Percentiles rank a stretch among this genome's conserved stretches.
Evolutionary conservation across 495 filamentous ascomycete species (phyloP).

Genomic region (Tuber borchii): DNA sequence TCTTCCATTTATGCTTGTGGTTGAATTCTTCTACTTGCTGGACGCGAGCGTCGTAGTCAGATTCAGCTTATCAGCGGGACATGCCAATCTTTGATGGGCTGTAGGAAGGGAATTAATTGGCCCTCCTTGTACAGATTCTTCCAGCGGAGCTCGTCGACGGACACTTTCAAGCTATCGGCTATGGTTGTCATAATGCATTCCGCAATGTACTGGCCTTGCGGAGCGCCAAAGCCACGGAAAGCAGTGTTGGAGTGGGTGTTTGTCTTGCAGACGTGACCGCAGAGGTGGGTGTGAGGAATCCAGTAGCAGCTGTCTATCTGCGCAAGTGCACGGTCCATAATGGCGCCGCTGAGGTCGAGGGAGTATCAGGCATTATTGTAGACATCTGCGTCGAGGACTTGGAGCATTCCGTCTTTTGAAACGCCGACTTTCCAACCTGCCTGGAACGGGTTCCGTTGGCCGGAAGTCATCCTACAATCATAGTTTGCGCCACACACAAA

Average conservation of each 20-base stretch:
- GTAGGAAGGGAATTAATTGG: conserved; percentile 44
- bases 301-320: conserved; percentile 46
- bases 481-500: not conserved
- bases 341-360: conserved; percentile 44
- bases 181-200: conserved; percentile 45
- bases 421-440: conserved; percentile 46
- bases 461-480: conserved; percentile 42
- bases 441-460: conserved; percentile 45
- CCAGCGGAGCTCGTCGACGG: conserved; percentile 44
- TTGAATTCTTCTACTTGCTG: conserved; percentile 43
- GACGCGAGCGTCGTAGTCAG: conserved; percentile 42
- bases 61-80: conserved; percentile 41
- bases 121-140: conserved; percentile 45
- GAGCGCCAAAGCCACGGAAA: conserved; percentile 46
- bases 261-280: conserved; percentile 45
- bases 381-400: conserved; percentile 45
- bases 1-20: conserved; percentile 44
- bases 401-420: conserved; percentile 44
- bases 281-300: conserved; percentile 44
- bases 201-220: conserved; percentile 45
- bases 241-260: conserved; percentile 48
- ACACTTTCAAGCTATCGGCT: conserved; percentile 43
- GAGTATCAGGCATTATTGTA: conserved; percentile 46
- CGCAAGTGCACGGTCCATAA: conserved; percentile 45
- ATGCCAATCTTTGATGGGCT: conserved; percentile 46